Conservation (phyloP, 176 grass and related monocot genomes). For the Zizania latifolia region DNA sequence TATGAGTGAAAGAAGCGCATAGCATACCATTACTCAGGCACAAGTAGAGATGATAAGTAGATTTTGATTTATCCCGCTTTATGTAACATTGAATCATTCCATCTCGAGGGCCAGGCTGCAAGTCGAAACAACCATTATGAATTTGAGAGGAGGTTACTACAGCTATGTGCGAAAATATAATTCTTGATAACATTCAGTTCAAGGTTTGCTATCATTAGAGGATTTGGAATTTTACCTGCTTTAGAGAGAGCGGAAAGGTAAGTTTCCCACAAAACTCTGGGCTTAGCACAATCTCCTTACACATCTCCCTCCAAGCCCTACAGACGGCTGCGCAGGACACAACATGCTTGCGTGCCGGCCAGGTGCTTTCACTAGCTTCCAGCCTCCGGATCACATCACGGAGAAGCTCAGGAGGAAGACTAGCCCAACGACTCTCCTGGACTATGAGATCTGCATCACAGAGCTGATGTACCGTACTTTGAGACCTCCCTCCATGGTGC, state of each 20-base stretch:
- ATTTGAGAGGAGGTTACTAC: neutral
- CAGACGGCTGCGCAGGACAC: constrained; percentile 91
- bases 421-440: constrained; percentile 79
- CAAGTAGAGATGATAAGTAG: constrained; percentile 90
- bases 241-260: constrained; percentile 90
- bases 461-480: constrained; percentile 72
- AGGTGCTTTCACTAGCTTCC: constrained; percentile 77
- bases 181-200: neutral
- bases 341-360: constrained; percentile 75
- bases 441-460: constrained; percentile 39
- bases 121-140: constrained; percentile 19
- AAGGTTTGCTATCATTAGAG: neutral
- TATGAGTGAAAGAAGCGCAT: neutral
- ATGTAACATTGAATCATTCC: constrained; percentile 95
- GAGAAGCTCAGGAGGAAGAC: constrained; percentile 85
- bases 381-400: constrained; percentile 75
- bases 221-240: constrained; percentile 55
- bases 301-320: constrained; percentile 88
- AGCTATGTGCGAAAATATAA: neutral
- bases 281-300: constrained; percentile 76
- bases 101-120: constrained; percentile 84
- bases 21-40: constrained; percentile 75
- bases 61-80: constrained; percentile 95
- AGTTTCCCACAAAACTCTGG: constrained; percentile 85
- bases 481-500: constrained; percentile 47